Evolutionary conservation across 228 moss, liverwort and hornwort species (phyloP).

Genomic region (Sphagnum fallax): DNA sequence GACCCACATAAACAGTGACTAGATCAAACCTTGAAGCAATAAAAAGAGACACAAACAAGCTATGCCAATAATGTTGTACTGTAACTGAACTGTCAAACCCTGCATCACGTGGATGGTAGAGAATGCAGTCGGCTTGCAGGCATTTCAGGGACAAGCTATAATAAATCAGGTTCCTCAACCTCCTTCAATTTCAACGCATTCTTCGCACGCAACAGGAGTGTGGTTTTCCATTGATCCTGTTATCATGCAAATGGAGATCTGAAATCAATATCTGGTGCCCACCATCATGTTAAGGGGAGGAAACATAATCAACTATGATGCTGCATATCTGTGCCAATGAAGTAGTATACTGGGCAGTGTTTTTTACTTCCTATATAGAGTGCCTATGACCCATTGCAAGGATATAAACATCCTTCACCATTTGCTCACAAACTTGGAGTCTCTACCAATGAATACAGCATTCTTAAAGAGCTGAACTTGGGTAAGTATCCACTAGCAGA

Average conservation of each 20-base stretch:
- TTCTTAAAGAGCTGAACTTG: no score
- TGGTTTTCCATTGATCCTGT: constrained; percentile 73
- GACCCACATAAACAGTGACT: no score
- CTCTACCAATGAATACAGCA: no score
- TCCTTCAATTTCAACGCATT: constrained; percentile 51
- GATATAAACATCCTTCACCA: no score
- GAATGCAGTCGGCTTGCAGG: no score
- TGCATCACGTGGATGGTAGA: no score
- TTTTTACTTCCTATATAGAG: no score
- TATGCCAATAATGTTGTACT: no score
- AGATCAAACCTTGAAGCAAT: no score
- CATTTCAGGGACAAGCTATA: constrained; percentile 9
- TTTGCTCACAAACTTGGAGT: no score
- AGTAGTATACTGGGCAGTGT: not conserved
- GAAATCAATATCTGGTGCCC: not conserved
- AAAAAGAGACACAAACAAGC: no score
- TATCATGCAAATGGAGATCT: constrained; percentile 1
- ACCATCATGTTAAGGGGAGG: not conserved
- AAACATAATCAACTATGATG: not conserved
- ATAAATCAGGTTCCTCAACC: constrained; percentile 29
- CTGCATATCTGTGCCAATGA: not conserved
- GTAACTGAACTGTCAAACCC: no score
- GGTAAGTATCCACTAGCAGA: not conserved
- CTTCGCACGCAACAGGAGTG: constrained; percentile 58
- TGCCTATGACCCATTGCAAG: not conserved